Conservation (phyloP, 2,329 filamentous ascomycete species). For the Epichloe hybrida region DNA sequence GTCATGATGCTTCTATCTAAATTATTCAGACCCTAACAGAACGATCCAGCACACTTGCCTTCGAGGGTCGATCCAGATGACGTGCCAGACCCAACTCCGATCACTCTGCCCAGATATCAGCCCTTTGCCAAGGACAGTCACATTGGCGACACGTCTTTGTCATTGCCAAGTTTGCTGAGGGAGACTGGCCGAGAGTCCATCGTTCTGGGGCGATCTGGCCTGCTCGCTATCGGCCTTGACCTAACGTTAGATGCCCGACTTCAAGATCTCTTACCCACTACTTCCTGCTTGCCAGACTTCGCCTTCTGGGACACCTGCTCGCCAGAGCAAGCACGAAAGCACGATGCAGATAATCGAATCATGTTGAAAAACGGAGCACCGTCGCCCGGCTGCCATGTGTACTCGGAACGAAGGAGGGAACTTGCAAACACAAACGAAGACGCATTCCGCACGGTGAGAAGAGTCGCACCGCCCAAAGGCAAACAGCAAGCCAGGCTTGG, state of each 20-base stretch:
- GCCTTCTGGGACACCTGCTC: slow-evolving; percentile 35
- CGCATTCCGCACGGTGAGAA: slow-evolving; percentile 47
- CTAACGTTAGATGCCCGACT: slow-evolving; percentile 36
- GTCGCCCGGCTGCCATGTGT: slow-evolving; percentile 44
- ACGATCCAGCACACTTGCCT: slow-evolving; percentile 15
- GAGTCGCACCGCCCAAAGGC: slow-evolving; percentile 40
- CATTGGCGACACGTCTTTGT: slow-evolving; percentile 25
- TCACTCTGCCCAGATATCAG: slow-evolving; percentile 35
- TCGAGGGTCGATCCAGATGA: slow-evolving; percentile 31
- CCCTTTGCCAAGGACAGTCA: slow-evolving; percentile 22
- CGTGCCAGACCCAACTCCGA: slow-evolving; percentile 41
- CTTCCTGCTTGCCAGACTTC: slow-evolving; percentile 39
- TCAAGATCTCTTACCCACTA: slow-evolving; percentile 39
- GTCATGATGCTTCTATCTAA: not conserved
- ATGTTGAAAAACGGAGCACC: slow-evolving; percentile 38
- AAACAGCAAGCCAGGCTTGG: slow-evolving; percentile 41
- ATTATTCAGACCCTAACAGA: slow-evolving; percentile 5
- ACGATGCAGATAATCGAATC: slow-evolving; percentile 33
- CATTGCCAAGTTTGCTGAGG: slow-evolving; percentile 32
- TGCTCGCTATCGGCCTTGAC: slow-evolving; percentile 44
- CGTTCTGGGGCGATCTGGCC: slow-evolving; percentile 28
- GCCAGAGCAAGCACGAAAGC: slow-evolving; percentile 33
- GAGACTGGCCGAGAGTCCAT: slow-evolving; percentile 35
- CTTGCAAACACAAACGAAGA: slow-evolving; percentile 41
- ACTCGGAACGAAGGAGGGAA: slow-evolving; percentile 44